phyloP scores from a whole-genome alignment of 2,329 filamentous ascomycete genomes.

The Cercospora zeina region DNA sequence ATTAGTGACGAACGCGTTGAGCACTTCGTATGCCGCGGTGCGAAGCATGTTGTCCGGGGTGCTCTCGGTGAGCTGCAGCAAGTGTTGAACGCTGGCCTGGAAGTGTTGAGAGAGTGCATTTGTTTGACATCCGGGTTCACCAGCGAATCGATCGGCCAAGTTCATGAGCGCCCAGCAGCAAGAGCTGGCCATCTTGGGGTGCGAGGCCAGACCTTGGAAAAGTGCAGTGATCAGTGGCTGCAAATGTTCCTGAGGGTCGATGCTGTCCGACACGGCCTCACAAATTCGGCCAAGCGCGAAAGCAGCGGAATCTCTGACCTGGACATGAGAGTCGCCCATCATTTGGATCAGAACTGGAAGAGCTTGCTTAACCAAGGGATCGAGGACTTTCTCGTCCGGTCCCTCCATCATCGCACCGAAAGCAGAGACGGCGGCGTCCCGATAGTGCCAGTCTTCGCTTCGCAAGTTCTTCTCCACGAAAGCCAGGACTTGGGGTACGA shows the following conservation, averaged over 20 bases:
- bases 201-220: conserved; percentile 85
- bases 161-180: conserved; percentile 99
- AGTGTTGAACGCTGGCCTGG: conserved; percentile 81
- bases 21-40: conserved; percentile 94
- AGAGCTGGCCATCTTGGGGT: conserved; percentile 93
- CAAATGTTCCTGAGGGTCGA: conserved; percentile 80
- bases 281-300: conserved; percentile 96
- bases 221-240: conserved; percentile 82
- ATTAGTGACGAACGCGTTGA: conserved; percentile 91
- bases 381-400: conserved; percentile 85
- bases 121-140: conserved; percentile 72
- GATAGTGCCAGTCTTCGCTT: conserved; percentile 87
- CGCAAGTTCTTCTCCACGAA: conserved; percentile 93
- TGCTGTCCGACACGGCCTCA: conserved; percentile 86
- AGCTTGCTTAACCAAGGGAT: conserved; percentile 93
- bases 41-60: conserved; percentile 86
- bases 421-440: conserved; percentile 93
- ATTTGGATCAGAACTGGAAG: conserved; percentile 88
- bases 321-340: conserved; percentile 83
- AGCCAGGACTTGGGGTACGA: conserved; percentile 80
- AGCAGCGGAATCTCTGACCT: conserved; percentile 93
- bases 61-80: conserved; percentile 82
- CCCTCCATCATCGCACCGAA: conserved; percentile 99
- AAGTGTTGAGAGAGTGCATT: conserved; percentile 92
- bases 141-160: conserved; percentile 90